phyloP scores from a whole-genome alignment of 2,329 filamentous ascomycete species.

The Curvularia verruculosa region DNA sequence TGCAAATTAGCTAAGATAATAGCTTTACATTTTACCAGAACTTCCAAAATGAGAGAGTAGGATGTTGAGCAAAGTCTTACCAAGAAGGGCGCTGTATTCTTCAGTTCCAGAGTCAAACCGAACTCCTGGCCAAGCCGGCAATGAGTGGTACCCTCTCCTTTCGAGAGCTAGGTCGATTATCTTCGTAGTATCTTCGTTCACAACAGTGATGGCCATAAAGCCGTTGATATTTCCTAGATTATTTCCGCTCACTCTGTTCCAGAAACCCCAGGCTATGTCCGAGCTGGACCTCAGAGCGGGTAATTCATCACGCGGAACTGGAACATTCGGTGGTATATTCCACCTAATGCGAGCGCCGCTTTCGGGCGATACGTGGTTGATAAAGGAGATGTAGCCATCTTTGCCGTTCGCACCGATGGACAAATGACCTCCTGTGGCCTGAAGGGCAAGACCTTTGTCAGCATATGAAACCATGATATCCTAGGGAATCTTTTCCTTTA shows the following conservation, averaged over 20 bases:
- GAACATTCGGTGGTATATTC: not conserved
- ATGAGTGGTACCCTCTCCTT: no score
- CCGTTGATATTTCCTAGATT: not conserved
- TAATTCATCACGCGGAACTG: not conserved
- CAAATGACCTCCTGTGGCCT: not conserved
- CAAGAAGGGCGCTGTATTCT: constrained; percentile 6
- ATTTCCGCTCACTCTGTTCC: not conserved
- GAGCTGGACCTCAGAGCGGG: constrained; percentile 7
- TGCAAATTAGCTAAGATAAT: not conserved
- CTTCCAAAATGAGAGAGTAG: not conserved
- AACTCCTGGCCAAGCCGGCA: not conserved
- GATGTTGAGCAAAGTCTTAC: not conserved
- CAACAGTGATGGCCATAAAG: not conserved
- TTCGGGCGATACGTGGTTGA: constrained; percentile 1
- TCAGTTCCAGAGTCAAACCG: not conserved
- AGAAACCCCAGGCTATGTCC: constrained; percentile 8
- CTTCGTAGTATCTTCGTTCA: not conserved
- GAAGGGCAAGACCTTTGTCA: not conserved
- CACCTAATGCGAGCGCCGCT: not conserved
- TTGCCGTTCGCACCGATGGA: not conserved
- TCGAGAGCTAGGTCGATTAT: constrained; percentile 1
- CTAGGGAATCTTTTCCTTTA: no score
- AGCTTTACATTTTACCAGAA: no score
- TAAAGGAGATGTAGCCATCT: not conserved
- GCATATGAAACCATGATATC: no score